Conservation (phyloP, 345 rosid genomes). For the Dipteronia dyeriana region DNA sequence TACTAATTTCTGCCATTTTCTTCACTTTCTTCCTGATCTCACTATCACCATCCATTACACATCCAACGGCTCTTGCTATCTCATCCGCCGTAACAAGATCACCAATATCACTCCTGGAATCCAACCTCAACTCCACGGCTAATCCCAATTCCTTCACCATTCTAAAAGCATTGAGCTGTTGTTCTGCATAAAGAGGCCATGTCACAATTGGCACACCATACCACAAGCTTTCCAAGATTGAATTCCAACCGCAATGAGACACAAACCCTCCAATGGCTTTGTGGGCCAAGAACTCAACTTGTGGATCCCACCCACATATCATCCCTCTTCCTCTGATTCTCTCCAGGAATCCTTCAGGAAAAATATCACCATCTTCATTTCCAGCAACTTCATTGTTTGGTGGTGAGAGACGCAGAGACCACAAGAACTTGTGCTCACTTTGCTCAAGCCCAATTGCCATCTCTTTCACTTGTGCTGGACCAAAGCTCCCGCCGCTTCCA, state of each 20-base stretch:
- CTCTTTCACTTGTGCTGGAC: slow-evolving; percentile 41
- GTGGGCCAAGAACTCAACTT: slow-evolving; percentile 39
- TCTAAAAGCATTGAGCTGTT: slow-evolving; percentile 48
- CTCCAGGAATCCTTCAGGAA: slow-evolving; percentile 25
- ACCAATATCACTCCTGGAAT: slow-evolving; percentile 24
- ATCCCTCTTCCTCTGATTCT: slow-evolving; percentile 24
- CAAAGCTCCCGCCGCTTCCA: slow-evolving; percentile 44
- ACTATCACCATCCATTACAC: neutral
- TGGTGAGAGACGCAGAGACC: slow-evolving; percentile 32
- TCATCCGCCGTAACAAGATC: slow-evolving; percentile 37
- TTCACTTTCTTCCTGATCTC: neutral
- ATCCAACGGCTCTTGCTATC: slow-evolving; percentile 30
- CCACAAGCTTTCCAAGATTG: slow-evolving; percentile 49
- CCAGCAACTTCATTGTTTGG: neutral
- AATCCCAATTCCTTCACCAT: slow-evolving; percentile 48
- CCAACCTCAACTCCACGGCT: slow-evolving; percentile 36
- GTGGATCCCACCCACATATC: slow-evolving; percentile 45
- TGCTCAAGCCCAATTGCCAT: slow-evolving; percentile 46
- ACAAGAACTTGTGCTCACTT: slow-evolving; percentile 33
- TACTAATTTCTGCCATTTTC: neutral
- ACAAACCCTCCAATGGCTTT: slow-evolving; percentile 39
- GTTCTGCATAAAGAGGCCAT: slow-evolving; percentile 54
- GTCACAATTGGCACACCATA: slow-evolving; percentile 42
- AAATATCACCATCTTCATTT: neutral
- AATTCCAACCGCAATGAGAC: slow-evolving; percentile 60